Percentiles rank a stretch among this genome's conserved stretches.
Evolutionary conservation across 2,329 filamentous ascomycete species (phyloP).

Genomic region (Nothophoma quercina): DNA sequence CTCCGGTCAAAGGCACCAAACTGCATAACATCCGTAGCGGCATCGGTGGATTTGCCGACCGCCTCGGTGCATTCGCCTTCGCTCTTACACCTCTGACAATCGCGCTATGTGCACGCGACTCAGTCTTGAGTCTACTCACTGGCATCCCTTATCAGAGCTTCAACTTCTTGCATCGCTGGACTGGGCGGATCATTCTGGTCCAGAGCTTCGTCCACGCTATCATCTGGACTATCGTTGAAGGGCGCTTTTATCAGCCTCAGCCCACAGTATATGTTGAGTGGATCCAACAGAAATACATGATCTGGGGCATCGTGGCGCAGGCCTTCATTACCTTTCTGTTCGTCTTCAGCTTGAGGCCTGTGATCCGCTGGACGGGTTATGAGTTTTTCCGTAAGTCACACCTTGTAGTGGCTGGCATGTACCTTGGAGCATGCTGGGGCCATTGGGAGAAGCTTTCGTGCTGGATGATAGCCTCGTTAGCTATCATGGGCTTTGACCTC

Average conservation of each 20-base stretch:
- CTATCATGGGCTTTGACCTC: conserved; percentile 71
- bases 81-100: conserved; percentile 74
- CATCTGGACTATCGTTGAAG: conserved; percentile 72
- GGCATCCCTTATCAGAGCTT: conserved; percentile 73
- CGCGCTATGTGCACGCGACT: conserved; percentile 70
- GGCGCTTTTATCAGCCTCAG: conserved; percentile 72
- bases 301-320: conserved; percentile 76
- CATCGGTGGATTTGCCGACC: conserved; percentile 71
- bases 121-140: conserved; percentile 70
- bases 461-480: conserved; percentile 71
- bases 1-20: conserved; percentile 66
- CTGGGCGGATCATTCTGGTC: conserved; percentile 73
- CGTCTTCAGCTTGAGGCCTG: conserved; percentile 63
- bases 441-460: conserved; percentile 74
- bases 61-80: conserved; percentile 73
- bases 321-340: conserved; percentile 67
- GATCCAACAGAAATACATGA: conserved; percentile 70
- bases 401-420: conserved; percentile 74
- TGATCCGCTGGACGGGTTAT: conserved; percentile 72
- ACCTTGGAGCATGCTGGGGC: conserved; percentile 74
- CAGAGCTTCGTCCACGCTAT: conserved; percentile 75
- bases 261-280: conserved; percentile 64
- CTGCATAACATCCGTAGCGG: conserved; percentile 68
- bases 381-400: conserved; percentile 78
- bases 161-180: conserved; percentile 79